Percentiles rank a stretch among this genome's conserved stretches.
Evolutionary conservation across 2,329 filamentous ascomycete genomes (phyloP).

Genomic region (Colletotrichum higginsianum): DNA sequence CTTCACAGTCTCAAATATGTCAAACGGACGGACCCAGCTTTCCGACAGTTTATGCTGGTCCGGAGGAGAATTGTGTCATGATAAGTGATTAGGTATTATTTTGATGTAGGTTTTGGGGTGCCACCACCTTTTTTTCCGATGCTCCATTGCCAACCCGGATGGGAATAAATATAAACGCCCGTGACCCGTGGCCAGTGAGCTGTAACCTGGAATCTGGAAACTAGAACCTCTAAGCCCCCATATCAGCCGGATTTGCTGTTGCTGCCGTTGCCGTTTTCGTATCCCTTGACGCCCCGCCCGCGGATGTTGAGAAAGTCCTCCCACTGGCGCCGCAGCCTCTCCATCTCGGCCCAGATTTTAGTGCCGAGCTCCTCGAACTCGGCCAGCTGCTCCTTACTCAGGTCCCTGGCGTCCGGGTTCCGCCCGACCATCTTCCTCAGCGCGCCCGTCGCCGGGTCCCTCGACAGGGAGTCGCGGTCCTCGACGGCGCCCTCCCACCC

Average conservation of each 20-base stretch:
- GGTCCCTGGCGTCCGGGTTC: constrained; percentile 69
- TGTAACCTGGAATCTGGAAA: too few relatives aligned
- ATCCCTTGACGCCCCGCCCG: constrained; percentile 1
- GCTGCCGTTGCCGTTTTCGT: constrained; percentile 11
- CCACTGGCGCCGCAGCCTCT: constrained; percentile 78
- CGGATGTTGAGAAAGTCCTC: constrained; percentile 59
- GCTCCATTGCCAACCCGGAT: not conserved
- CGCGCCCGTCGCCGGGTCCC: constrained; percentile 58
- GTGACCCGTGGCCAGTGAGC: too few relatives aligned
- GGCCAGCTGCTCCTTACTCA: constrained; percentile 72
- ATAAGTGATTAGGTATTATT: constrained; percentile 19
- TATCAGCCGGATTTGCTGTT: constrained; percentile 10
- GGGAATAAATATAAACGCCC: too few relatives aligned
- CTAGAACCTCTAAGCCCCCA: too few relatives aligned
- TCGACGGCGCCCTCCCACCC: constrained; percentile 76
- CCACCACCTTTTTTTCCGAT: not conserved
- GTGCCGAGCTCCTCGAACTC: constrained; percentile 75
- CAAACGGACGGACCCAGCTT: too few relatives aligned
- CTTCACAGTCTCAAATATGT: too few relatives aligned
- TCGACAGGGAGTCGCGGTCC: constrained; percentile 64
- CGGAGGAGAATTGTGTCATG: too few relatives aligned
- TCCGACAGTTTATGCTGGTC: too few relatives aligned
- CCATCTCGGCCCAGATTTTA: constrained; percentile 79
- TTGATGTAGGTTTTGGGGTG: constrained; percentile 12
- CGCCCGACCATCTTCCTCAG: constrained; percentile 70